A percentile compares a stretch with the other conserved stretches of the same genome.
Evolutionary conservation across 768 basidiomycete genomes (phyloP).

Genomic region (Imleria badia): DNA sequence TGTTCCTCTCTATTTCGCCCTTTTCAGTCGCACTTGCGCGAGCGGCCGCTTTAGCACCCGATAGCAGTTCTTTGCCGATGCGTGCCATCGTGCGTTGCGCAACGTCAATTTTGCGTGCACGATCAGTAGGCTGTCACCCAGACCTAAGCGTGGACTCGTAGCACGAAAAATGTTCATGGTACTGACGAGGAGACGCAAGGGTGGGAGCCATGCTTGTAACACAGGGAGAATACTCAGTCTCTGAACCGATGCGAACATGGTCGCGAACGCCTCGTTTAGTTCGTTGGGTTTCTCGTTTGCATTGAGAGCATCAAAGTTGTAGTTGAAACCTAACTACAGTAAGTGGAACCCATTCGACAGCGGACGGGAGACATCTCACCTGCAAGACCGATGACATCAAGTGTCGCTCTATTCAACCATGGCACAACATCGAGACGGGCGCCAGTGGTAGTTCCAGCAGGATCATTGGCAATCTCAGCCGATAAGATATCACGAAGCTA

Average conservation of each 20-base stretch:
- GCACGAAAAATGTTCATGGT: too few species aligned
- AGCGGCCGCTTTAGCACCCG: slow-evolving; percentile 1
- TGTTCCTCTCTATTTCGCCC: slow-evolving; percentile 33
- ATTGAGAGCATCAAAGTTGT: slow-evolving; percentile 34
- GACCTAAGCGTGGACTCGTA: too few species aligned
- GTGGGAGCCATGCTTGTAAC: slow-evolving; percentile 33
- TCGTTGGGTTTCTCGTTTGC: slow-evolving; percentile 25
- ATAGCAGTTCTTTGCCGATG: slow-evolving; percentile 52
- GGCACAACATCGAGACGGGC: slow-evolving; percentile 31
- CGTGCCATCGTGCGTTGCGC: slow-evolving; percentile 45
- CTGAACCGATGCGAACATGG: slow-evolving; percentile 14
- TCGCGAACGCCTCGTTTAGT: slow-evolving; percentile 31
- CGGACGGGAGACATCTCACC: slow-evolving; percentile 21
- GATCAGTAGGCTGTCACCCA: slow-evolving; percentile 22
- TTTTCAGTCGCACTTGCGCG: slow-evolving; percentile 15
- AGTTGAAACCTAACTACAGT: slow-evolving; percentile 35
- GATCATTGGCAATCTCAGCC: slow-evolving; percentile 29
- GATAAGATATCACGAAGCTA: slow-evolving; percentile 47
- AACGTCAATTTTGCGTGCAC: slow-evolving; percentile 8
- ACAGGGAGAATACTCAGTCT: slow-evolving; percentile 25
- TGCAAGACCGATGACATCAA: slow-evolving; percentile 39
- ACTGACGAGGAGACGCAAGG: too few species aligned
- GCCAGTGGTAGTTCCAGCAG: slow-evolving; percentile 1
- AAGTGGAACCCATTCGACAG: not conserved
- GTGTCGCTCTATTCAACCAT: slow-evolving; percentile 35